Base-by-base conservation (phyloP, 2,329 filamentous ascomycete species). In the Claviceps sorghi region DNA sequence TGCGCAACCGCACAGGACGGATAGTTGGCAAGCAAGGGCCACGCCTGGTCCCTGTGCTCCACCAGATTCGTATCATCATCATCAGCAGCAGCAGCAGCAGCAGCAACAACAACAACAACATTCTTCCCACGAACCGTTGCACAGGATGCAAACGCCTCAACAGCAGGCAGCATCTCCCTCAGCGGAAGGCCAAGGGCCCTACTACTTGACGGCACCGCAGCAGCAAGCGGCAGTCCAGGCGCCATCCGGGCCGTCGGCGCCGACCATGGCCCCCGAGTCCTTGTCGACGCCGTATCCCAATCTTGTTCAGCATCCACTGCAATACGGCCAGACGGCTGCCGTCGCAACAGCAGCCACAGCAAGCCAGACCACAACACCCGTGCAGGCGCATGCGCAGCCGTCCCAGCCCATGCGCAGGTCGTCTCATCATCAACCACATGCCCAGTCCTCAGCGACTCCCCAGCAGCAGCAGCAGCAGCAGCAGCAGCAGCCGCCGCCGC, bases 151-250 rank as follows among this genome's bases (percentile, higher is more conserved):
- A 53, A 62, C 59, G 15, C 60, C 63, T 6, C 66, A 65, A 42
- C 64, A 62, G 53, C 43, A 61, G 13, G 53, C 57, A 7, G 59
- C 56, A 8, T 60, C 62, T 29, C 62, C 63, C 11, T 57, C 65
- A 38, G 56, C 71, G 17, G 80, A 84, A 54, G 71, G 77, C 1
- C 77, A 72, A 54, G 70, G 75, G 11, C 72, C 74, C 10, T 83
- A 78, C 59, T 85, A 84, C 63, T 80, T 78, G 59, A 73, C 68
- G 57, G 64, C 67, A 53, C 65, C 69, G 49, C 64, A 69, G 45
- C 52, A 48, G 19, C 48, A 48, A 29, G 8, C 38, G 26, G 57
- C 62, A 1, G 57, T 56, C 13, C 62, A 62, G 29, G 55, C 62
- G 4, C 58, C 67, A 59, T 54, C 67, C 61, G 63, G 63, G 58